A percentile compares a stretch with the other conserved stretches of the same genome.
Evolutionary conservation across 371 early-diverging fungal species (phyloP).

Genomic region (Gilbertella persicaria): DNA sequence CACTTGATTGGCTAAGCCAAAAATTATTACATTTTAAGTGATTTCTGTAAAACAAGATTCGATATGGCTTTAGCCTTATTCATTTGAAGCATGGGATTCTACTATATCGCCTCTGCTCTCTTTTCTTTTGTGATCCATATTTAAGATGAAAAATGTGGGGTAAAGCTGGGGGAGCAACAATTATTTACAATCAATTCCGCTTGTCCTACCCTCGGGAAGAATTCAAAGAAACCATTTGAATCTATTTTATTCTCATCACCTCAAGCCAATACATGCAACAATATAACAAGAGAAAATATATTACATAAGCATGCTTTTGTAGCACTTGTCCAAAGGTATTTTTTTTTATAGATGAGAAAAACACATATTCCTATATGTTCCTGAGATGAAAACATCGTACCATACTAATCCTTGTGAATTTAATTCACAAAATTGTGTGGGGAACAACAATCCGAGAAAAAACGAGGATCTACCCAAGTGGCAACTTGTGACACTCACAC

Average conservation of each 20-base stretch:
- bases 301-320: background rate
- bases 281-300: background rate
- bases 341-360: background rate
- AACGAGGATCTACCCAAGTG: no score
- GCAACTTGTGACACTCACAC: background rate
- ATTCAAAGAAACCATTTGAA: background rate
- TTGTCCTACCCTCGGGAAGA: constrained; percentile 2
- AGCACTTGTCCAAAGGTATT: no score
- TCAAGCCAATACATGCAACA: no score
- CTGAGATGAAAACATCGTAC: background rate
- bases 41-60: no score
- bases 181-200: background rate
- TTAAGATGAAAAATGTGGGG: constrained; percentile 4
- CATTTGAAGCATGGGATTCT: no score
- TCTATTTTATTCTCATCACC: no score
- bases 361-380: background rate
- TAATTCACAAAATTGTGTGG: background rate
- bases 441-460: background rate
- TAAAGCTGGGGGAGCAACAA: background rate
- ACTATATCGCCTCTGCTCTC: no score
- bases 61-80: no score
- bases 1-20: no score
- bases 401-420: background rate
- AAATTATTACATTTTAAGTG: no score
- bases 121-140: background rate